A percentile compares a stretch with the other conserved stretches of the same genome.
Evolutionary conservation across 208 protist genomes (phyloP).

Genomic region (Naegleria lovaniensis): DNA sequence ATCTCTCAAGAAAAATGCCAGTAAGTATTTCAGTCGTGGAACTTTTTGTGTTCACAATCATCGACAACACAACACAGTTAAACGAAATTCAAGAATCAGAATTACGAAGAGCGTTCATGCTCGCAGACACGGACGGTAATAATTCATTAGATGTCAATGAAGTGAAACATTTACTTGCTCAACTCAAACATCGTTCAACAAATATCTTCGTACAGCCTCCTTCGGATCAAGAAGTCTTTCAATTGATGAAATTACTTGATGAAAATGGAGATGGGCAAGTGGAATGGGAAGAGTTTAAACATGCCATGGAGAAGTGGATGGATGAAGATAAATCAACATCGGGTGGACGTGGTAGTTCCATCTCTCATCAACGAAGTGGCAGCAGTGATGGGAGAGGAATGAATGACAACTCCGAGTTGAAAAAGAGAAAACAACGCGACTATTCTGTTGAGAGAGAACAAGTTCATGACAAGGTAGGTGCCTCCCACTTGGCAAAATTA

Average conservation of each 20-base stretch:
- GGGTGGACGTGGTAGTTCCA: too few species aligned
- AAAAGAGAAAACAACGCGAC: background rate
- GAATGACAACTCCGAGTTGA: background rate
- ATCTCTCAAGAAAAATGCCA: background rate
- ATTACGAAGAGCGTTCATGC: background rate
- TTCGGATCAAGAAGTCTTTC: background rate
- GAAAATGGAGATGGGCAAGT: background rate
- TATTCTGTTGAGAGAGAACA: background rate
- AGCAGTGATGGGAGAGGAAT: too few species aligned
- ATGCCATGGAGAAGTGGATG: background rate
- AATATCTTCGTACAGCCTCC: background rate
- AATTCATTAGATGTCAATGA: background rate
- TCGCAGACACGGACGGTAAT: background rate
- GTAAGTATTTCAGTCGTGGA: background rate
- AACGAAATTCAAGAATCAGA: background rate
- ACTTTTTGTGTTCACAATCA: too few species aligned
- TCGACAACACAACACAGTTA: background rate
- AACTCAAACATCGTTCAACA: background rate
- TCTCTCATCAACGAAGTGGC: too few species aligned
- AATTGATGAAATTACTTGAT: conserved; percentile 1
- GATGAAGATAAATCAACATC: background rate
- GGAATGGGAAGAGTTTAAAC: background rate
- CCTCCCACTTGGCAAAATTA: too few species aligned
- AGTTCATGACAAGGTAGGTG: background rate
- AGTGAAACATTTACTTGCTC: background rate